Conservation (phyloP, 192 early-diverging fungal species). For the Entophlyctis luteolus region DNA sequence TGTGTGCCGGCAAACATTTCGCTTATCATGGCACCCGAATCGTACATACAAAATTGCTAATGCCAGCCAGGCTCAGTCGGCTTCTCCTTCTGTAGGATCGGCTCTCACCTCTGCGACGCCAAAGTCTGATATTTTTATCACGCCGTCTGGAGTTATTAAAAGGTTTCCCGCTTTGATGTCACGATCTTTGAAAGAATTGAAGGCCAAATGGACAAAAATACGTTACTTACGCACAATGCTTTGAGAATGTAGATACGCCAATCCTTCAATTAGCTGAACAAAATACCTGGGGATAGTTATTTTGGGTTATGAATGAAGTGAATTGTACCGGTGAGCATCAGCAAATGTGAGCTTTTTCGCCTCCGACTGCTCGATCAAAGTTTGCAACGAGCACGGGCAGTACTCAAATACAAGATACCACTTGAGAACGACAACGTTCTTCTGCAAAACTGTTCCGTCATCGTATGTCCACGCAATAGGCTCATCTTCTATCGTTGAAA, state of each 20-base stretch:
- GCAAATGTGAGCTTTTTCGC: conserved; percentile 30
- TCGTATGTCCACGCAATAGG: conserved; percentile 53
- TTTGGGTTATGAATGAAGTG: neutral
- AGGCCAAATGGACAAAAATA: no score
- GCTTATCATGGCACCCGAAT: conserved; percentile 30
- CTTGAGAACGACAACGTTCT: conserved; percentile 42
- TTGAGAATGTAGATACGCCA: conserved; percentile 49
- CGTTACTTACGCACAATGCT: no score
- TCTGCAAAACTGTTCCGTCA: conserved; percentile 40
- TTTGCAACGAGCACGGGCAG: conserved; percentile 56
- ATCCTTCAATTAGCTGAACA: conserved; percentile 53
- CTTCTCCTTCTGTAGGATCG: neutral
- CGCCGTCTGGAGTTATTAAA: conserved; percentile 51
- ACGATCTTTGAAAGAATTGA: conserved; percentile 41
- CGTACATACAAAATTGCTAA: conserved; percentile 49
- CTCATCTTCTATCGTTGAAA: conserved; percentile 52
- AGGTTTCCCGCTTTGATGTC: conserved; percentile 60
- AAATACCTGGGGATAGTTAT: conserved; percentile 37
- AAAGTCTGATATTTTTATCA: conserved; percentile 56
- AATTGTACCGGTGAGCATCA: conserved; percentile 39
- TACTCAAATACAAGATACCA: conserved; percentile 60
- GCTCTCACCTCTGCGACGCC: conserved; percentile 49
- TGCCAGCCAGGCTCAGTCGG: neutral
- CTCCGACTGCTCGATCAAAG: conserved; percentile 45
- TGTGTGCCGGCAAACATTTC: conserved; percentile 56